These are phyloP conservation scores for Ophiostoma novo-ulmi DNA, from an alignment of 2,329 filamentous ascomycete species.

Conservation along the genomic window DNA sequence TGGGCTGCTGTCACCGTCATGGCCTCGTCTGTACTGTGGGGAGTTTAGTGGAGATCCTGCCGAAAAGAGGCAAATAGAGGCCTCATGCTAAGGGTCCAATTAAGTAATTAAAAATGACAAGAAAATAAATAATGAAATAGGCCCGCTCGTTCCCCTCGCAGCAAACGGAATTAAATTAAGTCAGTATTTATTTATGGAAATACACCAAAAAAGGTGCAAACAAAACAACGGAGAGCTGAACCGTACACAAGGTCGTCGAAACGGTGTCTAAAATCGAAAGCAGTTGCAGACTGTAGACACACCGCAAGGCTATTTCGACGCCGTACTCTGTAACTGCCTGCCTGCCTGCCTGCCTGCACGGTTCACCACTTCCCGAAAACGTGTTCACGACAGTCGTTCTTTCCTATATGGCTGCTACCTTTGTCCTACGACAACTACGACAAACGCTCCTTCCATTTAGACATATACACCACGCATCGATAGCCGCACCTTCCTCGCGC, in stretches of 20 bases:
- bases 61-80: background rate
- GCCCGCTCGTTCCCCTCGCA: slow-evolving; percentile 1
- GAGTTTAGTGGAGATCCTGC: background rate
- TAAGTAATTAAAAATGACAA: background rate
- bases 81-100: slow-evolving; percentile 4
- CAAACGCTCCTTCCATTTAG: background rate
- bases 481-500: slow-evolving; percentile 3
- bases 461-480: background rate
- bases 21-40: background rate
- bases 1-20: background rate
- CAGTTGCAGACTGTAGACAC: background rate
- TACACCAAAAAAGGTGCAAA: slow-evolving; percentile 10
- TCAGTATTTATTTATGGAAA: background rate
- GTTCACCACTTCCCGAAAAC: background rate
- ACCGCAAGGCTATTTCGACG: slow-evolving; percentile 1
- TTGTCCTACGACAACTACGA: background rate
- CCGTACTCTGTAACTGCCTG: background rate
- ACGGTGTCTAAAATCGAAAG: background rate
- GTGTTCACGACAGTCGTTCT: slow-evolving; percentile 3
- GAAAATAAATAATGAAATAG: background rate
- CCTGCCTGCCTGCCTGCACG: background rate
- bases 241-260: background rate
- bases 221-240: background rate
- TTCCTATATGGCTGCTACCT: background rate
- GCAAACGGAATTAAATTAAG: background rate